phyloP scores from a whole-genome alignment of 1,284 basidiomycete species.

The Afroboletus lepidellus region DNA sequence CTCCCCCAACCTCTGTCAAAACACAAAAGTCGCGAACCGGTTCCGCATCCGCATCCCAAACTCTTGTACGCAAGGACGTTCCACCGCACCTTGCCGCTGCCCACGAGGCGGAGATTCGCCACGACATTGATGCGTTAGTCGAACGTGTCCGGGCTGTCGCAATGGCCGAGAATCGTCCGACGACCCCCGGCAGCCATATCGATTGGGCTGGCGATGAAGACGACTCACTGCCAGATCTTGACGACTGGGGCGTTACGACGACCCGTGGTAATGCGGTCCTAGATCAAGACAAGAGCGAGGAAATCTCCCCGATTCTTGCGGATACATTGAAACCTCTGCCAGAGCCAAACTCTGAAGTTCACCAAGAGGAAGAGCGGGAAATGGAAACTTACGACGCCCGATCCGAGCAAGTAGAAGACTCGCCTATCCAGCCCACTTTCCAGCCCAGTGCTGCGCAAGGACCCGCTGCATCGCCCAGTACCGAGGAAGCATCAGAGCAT shows the following conservation, averaged over 20 bases:
- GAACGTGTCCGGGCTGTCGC: constrained; percentile 69
- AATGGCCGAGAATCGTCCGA: constrained; percentile 61
- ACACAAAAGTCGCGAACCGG: constrained; percentile 16
- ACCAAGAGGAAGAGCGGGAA: constrained; percentile 19
- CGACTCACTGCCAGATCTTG: constrained; percentile 74
- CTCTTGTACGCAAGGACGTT: constrained; percentile 47
- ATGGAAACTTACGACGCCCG: constrained; percentile 21
- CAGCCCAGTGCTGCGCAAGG: constrained; percentile 5
- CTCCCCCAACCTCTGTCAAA: constrained; percentile 20
- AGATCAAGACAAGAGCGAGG: constrained; percentile 32
- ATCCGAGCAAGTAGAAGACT: constrained; percentile 11
- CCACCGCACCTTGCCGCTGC: constrained; percentile 58
- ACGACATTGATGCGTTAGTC: constrained; percentile 67
- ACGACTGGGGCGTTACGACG: constrained; percentile 74
- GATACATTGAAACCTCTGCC: constrained; percentile 66
- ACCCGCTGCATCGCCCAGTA: not conserved
- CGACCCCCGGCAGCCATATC: constrained; percentile 74
- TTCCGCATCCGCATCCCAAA: constrained; percentile 35
- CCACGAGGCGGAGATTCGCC: constrained; percentile 47
- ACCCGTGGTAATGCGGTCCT: constrained; percentile 22
- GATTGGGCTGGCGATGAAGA: constrained; percentile 86
- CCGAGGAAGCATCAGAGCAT: constrained; percentile 6
- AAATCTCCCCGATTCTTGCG: constrained; percentile 68
- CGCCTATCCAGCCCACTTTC: constrained; percentile 8
- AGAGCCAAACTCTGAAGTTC: constrained; percentile 36